A percentile compares a stretch with the other conserved stretches of the same genome.
Evolutionary conservation across 176 grass and related monocot species (phyloP).

Genomic region (Pontederia crassipes): DNA sequence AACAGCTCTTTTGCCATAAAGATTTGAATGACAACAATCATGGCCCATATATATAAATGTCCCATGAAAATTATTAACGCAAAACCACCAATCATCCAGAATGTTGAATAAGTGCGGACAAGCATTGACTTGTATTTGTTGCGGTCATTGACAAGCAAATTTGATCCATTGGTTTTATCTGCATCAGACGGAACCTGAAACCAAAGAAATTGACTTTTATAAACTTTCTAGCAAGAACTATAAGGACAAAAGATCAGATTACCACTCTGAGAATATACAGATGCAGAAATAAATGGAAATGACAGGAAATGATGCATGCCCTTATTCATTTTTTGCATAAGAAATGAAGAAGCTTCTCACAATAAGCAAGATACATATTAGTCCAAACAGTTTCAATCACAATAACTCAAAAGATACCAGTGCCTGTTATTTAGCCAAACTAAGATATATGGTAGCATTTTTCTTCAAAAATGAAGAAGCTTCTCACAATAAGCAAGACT

Average conservation of each 20-base stretch:
- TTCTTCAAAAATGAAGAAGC: too few relatives aligned
- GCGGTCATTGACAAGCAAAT: conserved; percentile 80
- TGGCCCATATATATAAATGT: conserved; percentile 95
- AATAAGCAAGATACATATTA: neutral
- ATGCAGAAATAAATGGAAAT: neutral
- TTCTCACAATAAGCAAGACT: too few relatives aligned
- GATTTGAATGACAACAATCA: conserved; percentile 98
- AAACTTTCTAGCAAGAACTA: conserved; percentile 2
- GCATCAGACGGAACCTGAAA: conserved; percentile 56
- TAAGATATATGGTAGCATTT: neutral
- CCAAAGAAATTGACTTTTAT: neutral
- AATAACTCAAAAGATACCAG: neutral
- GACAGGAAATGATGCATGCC: neutral
- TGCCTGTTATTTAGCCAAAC: neutral
- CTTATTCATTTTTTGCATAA: too few relatives aligned
- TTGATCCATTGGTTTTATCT: conserved; percentile 52
- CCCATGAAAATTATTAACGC: conserved; percentile 71
- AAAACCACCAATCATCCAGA: conserved; percentile 96
- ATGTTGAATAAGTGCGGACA: conserved; percentile 85
- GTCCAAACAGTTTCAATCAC: neutral
- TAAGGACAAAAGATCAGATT: neutral
- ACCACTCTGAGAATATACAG: neutral
- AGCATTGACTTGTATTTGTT: conserved; percentile 98
- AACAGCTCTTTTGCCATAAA: conserved; percentile 95
- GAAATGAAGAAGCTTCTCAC: neutral